Evolutionary conservation across 208 protist genomes (phyloP), one percentile per base, ranked within the genome.

Genomic region (Trypanosoma vivax): DNA sequence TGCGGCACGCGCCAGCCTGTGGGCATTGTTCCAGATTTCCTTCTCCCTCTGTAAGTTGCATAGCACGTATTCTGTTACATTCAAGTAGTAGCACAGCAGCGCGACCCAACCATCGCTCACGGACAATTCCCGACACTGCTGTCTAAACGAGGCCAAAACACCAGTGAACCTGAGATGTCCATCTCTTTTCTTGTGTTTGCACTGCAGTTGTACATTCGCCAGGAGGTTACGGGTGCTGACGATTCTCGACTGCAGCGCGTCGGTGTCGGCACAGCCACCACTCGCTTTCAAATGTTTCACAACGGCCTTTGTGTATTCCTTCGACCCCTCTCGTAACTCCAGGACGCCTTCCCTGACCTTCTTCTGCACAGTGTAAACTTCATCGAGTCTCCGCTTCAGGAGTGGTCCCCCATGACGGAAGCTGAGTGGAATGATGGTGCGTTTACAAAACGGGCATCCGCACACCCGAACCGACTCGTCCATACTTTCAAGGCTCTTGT

Each of bases 401-500:
- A 38, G 14, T 41, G 2, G 11, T 10, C 35, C 34, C 5, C 16
- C 31, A 5, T 48, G 19, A 10, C 16, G 2, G 25, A 50, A 31
- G 19, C 6, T 34, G 19, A 18, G 25, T 29, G 40, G 25, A n/a
- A 57, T 24, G 38, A 35, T 23, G 27, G 27, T 24, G 18, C 33
- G 13, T 18, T 34, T 10, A 21, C 45, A 45, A 18, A 30, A 46
- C 11, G 45, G 45, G 51, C 40, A 57, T 0, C 21, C 31, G 9
- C 52, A 42, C 50, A 80, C 60, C 23, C 55, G 47, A 0, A 21
- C 10, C 35, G 79, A 71, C 2, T 73, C 13, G 0, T n/a, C n/a
- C 3, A 35, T 49, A 5, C 61, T 11, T 3, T 28, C 2, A 9
- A 82, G 68, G 0, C 35, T 9, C 46, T 70, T 56, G 5, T 37